Conservation (phyloP, 2,329 filamentous ascomycete genomes). For the Neobulgaria alba region DNA sequence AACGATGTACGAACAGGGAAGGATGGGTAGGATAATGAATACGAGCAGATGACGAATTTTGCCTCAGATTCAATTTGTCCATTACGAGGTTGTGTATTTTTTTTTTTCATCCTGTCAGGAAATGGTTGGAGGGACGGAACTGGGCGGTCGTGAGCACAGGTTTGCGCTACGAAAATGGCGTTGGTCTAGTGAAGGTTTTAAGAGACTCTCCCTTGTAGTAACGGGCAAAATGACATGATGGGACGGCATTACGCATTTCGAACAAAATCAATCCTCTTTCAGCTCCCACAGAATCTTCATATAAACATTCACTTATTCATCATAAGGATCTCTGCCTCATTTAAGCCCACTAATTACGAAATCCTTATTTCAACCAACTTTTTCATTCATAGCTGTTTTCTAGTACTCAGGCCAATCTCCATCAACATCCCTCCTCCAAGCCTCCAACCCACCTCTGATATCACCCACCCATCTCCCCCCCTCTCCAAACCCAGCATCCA, state of each 20-base stretch:
- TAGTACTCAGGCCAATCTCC: conserved; percentile 46
- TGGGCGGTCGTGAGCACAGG: no score
- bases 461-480: conserved; percentile 55
- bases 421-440: conserved; percentile 66
- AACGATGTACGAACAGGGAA: neutral
- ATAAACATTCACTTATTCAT: no score
- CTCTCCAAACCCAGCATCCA: conserved; percentile 44
- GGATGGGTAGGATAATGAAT: neutral
- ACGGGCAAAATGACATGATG: conserved; percentile 2
- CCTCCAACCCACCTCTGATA: conserved; percentile 60
- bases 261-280: conserved; percentile 1
- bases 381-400: conserved; percentile 2
- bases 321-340: neutral
- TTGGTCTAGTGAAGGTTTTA: neutral
- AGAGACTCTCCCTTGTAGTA: conserved; percentile 19
- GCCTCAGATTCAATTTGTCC: no score
- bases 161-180: no score
- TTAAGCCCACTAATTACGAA: conserved; percentile 2
- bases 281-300: no score
- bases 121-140: neutral
- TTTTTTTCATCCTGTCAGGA: neutral
- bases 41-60: no score
- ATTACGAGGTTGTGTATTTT: no score
- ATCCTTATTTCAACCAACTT: neutral
- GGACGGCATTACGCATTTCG: conserved; percentile 1